Percentiles rank a stretch among this genome's conserved stretches.
phyloP scores from a whole-genome alignment of 768 basidiomycete genomes.

The Candolleomyces eurysporus region DNA sequence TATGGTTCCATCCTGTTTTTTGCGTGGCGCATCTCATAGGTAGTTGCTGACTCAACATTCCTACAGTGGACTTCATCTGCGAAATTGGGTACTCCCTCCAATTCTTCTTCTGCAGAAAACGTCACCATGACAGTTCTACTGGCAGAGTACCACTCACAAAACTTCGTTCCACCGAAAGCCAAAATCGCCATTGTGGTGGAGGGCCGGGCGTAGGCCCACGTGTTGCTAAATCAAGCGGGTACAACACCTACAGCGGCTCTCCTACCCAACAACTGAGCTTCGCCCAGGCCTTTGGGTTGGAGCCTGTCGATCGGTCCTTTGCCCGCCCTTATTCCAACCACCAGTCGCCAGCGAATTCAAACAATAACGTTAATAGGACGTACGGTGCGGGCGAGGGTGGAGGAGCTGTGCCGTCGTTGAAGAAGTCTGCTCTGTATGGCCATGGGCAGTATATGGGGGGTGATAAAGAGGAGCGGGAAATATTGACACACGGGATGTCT shows the following conservation, averaged over 20 bases:
- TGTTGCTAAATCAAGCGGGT: background rate
- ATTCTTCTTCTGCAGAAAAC: constrained; percentile 51
- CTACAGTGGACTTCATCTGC: constrained; percentile 58
- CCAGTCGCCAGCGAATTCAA: background rate
- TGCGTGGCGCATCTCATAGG: constrained; percentile 13
- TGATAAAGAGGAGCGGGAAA: background rate
- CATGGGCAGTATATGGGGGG: background rate
- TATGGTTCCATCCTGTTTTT: constrained; percentile 27
- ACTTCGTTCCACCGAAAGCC: background rate
- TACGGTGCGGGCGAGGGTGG: background rate
- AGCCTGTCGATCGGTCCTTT: background rate
- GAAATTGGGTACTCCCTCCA: constrained; percentile 65
- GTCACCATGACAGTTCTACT: constrained; percentile 21
- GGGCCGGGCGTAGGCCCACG: constrained; percentile 1
- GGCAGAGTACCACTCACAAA: constrained; percentile 13
- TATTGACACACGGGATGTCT: background rate
- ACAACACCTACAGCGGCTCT: background rate
- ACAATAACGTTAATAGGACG: background rate
- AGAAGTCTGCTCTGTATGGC: background rate
- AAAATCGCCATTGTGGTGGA: background rate
- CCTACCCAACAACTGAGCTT: constrained; percentile 24
- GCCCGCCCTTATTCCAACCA: background rate
- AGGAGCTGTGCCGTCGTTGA: background rate
- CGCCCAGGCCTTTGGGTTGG: constrained; percentile 38
- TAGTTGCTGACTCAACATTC: background rate